Evolutionary conservation across 208 protist species (phyloP).

Genomic region (Porcisia deanei): DNA sequence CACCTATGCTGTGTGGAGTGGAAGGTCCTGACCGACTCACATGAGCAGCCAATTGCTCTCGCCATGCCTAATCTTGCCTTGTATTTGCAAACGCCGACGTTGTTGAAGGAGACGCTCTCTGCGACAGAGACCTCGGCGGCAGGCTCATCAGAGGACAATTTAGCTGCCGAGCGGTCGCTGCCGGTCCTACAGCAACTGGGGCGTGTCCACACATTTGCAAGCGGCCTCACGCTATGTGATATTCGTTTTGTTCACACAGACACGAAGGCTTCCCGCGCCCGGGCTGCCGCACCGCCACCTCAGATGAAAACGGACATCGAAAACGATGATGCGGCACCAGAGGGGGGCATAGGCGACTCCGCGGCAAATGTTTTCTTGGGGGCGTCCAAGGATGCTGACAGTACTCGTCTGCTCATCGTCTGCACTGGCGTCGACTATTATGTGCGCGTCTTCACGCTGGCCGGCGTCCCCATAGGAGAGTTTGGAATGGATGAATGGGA

Average conservation of each 20-base stretch:
- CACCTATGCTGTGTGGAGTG: conserved; percentile 67
- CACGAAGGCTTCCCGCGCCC: not conserved
- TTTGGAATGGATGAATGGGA: conserved; percentile 72
- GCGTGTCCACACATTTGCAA: conserved; percentile 47
- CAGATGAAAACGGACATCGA: not conserved
- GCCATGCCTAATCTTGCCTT: conserved; percentile 41
- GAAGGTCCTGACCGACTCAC: conserved; percentile 18
- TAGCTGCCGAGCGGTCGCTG: conserved; percentile 28
- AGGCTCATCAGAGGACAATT: not conserved
- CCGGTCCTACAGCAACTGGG: conserved; percentile 35
- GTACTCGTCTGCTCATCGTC: conserved; percentile 43
- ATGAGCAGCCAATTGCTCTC: conserved; percentile 37
- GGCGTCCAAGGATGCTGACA: not conserved
- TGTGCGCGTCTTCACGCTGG: conserved; percentile 67
- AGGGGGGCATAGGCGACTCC: no score
- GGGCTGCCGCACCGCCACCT: not conserved
- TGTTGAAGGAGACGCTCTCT: not conserved
- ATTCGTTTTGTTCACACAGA: conserved; percentile 31
- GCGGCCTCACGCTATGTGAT: conserved; percentile 26
- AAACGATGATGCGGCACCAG: not conserved
- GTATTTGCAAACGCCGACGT: conserved; percentile 14
- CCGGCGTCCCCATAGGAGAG: conserved; percentile 70
- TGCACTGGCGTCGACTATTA: conserved; percentile 66
- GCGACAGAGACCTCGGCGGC: not conserved
- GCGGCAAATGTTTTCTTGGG: not conserved